These are phyloP conservation scores for Teunomyces funiuensis DNA, from an alignment of 805 yeast genomes.

Conservation along the genomic window DNA sequence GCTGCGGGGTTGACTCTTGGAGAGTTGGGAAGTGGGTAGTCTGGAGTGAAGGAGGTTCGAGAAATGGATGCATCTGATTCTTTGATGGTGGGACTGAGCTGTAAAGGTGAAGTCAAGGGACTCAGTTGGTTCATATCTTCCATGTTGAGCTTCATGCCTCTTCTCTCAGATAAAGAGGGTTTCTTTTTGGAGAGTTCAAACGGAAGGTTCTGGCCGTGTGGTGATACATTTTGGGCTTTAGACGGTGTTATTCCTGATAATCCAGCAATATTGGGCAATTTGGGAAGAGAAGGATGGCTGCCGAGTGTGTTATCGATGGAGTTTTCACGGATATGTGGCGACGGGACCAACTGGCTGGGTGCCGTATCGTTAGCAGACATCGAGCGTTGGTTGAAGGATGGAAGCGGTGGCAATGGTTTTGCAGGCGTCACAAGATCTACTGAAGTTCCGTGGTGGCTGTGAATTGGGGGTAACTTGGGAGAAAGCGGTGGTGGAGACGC, in stretches of 20 bases:
- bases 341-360: slow-evolving; percentile 8
- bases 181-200: slow-evolving; percentile 24
- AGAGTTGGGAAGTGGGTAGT: slow-evolving; percentile 6
- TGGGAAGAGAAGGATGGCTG: background rate
- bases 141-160: slow-evolving; percentile 54
- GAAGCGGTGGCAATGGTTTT: slow-evolving; percentile 31
- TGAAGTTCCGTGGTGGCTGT: slow-evolving; percentile 13
- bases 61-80: background rate
- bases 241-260: slow-evolving; percentile 2
- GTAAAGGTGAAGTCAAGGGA: slow-evolving; percentile 3
- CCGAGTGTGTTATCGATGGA: slow-evolving; percentile 2
- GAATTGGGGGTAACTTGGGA: slow-evolving; percentile 7
- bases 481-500: slow-evolving; percentile 10
- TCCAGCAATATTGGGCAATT: background rate
- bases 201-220: background rate
- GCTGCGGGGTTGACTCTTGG: slow-evolving; percentile 25
- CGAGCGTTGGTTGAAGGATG: slow-evolving; percentile 12
- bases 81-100: slow-evolving; percentile 1
- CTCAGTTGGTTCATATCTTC: slow-evolving; percentile 17
- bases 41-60: background rate
- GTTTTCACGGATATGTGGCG: slow-evolving; percentile 5
- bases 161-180: slow-evolving; percentile 51
- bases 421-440: background rate
- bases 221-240: slow-evolving; percentile 6
- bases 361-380: slow-evolving; percentile 12